Conservation (phyloP, 108 stramenopile genomes). For the Nannochloropsis oceanica region DNA sequence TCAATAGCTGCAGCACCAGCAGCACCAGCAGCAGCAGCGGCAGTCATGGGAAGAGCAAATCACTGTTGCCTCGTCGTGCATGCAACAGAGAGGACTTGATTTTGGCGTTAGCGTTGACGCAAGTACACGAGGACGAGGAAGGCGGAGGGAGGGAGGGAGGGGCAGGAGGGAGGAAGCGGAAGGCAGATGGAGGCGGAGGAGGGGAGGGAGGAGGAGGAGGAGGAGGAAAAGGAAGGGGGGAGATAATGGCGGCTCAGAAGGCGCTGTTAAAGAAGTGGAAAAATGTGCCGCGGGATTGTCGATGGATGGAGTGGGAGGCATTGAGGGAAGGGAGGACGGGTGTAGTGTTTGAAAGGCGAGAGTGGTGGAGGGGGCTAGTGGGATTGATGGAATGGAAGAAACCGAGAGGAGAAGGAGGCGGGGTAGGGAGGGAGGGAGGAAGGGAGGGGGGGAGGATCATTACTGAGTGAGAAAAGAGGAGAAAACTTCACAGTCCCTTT, state of each 20-base stretch:
- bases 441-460: not conserved
- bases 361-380: not conserved
- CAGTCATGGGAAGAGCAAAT: no score
- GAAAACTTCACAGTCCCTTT: not conserved
- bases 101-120: not conserved
- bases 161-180: not conserved
- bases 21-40: not conserved
- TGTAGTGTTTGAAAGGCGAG: not conserved
- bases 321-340: not conserved
- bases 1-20: no score
- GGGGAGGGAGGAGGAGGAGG: not conserved
- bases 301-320: not conserved
- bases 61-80: not conserved
- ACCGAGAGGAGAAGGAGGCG: not conserved
- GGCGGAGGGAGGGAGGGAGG: not conserved
- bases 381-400: not conserved
- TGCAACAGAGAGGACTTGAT: not conserved
- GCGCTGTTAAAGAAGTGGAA: not conserved
- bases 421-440: not conserved
- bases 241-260: not conserved
- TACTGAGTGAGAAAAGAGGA: not conserved
- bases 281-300: not conserved
- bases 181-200: not conserved
- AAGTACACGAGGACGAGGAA: not conserved
- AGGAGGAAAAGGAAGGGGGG: not conserved